These are phyloP conservation scores for Tulasnella sp. DNA, from an alignment of 768 basidiomycete genomes.

Conservation along the genomic window DNA sequence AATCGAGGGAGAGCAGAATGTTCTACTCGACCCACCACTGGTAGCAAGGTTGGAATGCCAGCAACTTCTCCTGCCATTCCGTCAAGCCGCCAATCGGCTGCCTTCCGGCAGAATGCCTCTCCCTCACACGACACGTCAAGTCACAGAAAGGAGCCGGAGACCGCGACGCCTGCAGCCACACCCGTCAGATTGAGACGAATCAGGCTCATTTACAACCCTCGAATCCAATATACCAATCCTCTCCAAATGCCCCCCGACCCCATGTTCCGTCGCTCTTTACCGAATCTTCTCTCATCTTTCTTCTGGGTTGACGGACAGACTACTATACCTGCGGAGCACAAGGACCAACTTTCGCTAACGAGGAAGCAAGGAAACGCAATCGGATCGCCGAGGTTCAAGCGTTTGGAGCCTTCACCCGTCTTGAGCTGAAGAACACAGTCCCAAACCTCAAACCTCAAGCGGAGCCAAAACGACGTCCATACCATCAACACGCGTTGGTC, in stretches of 20 bases:
- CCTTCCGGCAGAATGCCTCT: too few species aligned
- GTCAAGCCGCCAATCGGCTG: not conserved
- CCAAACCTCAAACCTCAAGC: constrained; percentile 5
- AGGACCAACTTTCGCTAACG: constrained; percentile 30
- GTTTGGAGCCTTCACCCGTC: constrained; percentile 37
- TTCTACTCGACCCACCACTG: not conserved
- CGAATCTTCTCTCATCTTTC: constrained; percentile 52
- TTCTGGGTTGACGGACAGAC: constrained; percentile 33
- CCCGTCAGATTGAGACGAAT: constrained; percentile 62
- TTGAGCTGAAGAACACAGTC: constrained; percentile 22
- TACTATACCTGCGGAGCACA: constrained; percentile 34
- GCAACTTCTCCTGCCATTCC: constrained; percentile 1
- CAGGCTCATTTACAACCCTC: constrained; percentile 52
- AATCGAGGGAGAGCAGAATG: constrained; percentile 3
- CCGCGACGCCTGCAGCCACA: too few species aligned
- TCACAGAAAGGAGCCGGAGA: too few species aligned
- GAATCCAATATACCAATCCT: constrained; percentile 48
- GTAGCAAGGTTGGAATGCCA: constrained; percentile 13
- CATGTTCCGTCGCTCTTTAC: constrained; percentile 42
- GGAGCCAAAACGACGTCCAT: constrained; percentile 19
- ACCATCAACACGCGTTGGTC: constrained; percentile 28
- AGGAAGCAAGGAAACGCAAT: constrained; percentile 36
- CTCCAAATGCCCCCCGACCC: constrained; percentile 49
- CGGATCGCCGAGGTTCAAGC: constrained; percentile 34
- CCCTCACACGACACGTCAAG: too few species aligned